These are phyloP conservation scores for Cercospora janseana DNA, from an alignment of 2,329 filamentous ascomycete species.

Conservation along the genomic window DNA sequence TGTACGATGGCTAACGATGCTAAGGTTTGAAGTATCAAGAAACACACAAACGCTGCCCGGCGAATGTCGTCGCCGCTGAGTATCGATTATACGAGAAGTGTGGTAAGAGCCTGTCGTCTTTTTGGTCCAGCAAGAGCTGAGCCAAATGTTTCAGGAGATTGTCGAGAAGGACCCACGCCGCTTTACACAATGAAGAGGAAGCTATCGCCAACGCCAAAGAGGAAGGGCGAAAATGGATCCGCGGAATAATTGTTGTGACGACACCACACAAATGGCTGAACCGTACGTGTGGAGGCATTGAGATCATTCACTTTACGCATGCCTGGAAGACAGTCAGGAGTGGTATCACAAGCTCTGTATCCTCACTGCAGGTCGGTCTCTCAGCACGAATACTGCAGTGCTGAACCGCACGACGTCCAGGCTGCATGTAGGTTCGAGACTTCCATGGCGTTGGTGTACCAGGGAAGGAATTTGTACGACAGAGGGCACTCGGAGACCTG, in stretches of 20 bases:
- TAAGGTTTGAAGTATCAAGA: constrained; percentile 48
- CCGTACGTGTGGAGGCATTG: background rate
- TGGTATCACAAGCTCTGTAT: too few relatives aligned
- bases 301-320: background rate
- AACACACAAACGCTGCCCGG: constrained; percentile 56
- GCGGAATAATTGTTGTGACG: constrained; percentile 6
- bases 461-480: too few relatives aligned
- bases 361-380: too few relatives aligned
- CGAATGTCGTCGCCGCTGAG: constrained; percentile 56
- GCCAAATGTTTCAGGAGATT: constrained; percentile 20
- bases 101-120: constrained; percentile 35
- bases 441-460: too few relatives aligned
- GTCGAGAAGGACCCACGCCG: constrained; percentile 20
- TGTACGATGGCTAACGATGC: constrained; percentile 2
- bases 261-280: background rate
- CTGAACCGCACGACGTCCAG: too few relatives aligned
- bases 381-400: too few relatives aligned
- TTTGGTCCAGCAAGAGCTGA: background rate
- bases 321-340: too few relatives aligned
- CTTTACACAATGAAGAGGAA: constrained; percentile 26
- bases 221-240: constrained; percentile 15
- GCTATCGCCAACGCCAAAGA: constrained; percentile 15
- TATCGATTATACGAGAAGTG: constrained; percentile 51
- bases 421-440: too few relatives aligned
- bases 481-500: too few relatives aligned